Evolutionary conservation across 345 rosid genomes (phyloP).

Genomic region (Aegle marmelos): DNA sequence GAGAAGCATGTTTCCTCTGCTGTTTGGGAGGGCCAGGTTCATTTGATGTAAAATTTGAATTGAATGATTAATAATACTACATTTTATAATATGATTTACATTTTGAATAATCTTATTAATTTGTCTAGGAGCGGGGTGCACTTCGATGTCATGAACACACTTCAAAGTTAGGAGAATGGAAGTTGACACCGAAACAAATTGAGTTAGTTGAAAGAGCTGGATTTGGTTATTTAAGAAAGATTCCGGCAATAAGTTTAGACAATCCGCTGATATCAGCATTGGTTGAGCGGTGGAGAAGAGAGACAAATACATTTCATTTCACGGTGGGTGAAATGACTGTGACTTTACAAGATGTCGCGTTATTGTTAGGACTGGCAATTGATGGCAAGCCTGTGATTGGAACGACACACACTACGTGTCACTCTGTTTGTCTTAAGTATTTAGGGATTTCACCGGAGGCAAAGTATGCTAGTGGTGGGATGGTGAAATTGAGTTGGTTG

Average conservation of each 20-base stretch:
- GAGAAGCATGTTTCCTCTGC: slow-evolving; percentile 83
- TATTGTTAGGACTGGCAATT: slow-evolving; percentile 76
- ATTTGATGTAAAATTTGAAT: not conserved
- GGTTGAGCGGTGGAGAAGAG: slow-evolving; percentile 97
- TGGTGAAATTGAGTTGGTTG: slow-evolving; percentile 98
- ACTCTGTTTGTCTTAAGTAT: slow-evolving; percentile 57
- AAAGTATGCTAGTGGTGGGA: slow-evolving; percentile 91
- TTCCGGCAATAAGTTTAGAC: slow-evolving; percentile 92
- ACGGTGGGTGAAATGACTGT: slow-evolving; percentile 90
- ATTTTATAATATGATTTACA: not conserved
- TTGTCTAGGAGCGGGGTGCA: slow-evolving; percentile 84
- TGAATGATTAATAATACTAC: not conserved
- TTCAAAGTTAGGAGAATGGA: slow-evolving; percentile 89
- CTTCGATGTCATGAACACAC: slow-evolving; percentile 98
- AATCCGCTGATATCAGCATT: slow-evolving; percentile 89
- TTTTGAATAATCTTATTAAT: not conserved
- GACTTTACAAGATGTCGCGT: slow-evolving; percentile 75
- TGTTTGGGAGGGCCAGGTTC: slow-evolving; percentile 83
- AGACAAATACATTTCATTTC: slow-evolving; percentile 91
- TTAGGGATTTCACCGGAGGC: slow-evolving; percentile 69
- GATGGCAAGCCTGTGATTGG: slow-evolving; percentile 96
- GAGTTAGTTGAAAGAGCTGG: slow-evolving; percentile 89
- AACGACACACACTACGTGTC: slow-evolving; percentile 77
- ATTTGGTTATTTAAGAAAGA: slow-evolving; percentile 75
- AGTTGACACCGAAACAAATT: slow-evolving; percentile 61